Evolutionary conservation across 352 stramenopile genomes (phyloP).

Genomic region (Phytophthora chlamydospora): DNA sequence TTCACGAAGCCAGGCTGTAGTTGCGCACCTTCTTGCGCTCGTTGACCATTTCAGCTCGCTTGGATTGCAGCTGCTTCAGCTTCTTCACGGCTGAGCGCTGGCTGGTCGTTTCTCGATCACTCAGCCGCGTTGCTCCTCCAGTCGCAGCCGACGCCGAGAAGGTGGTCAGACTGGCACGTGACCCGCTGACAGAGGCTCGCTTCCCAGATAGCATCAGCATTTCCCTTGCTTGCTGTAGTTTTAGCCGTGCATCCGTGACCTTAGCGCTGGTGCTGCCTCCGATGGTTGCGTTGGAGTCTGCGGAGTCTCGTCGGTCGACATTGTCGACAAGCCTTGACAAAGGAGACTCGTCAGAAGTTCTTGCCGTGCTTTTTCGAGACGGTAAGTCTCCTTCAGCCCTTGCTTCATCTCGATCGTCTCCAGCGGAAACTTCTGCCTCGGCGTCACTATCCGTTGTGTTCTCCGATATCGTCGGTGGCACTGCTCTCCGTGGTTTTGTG

Average conservation of each 20-base stretch:
- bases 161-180: constrained; percentile 41
- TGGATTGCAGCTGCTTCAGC: constrained; percentile 73
- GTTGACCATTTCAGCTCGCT: constrained; percentile 73
- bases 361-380: constrained; percentile 2
- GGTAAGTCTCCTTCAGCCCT: not conserved
- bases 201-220: constrained; percentile 75
- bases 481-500: constrained; percentile 8
- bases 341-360: constrained; percentile 8
- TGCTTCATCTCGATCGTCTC: constrained; percentile 10
- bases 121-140: constrained; percentile 24
- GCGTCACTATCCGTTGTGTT: constrained; percentile 20
- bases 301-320: constrained; percentile 16
- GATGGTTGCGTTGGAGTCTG: constrained; percentile 11
- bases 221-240: constrained; percentile 76
- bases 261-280: constrained; percentile 32
- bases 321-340: constrained; percentile 16
- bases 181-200: constrained; percentile 31
- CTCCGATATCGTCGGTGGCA: constrained; percentile 23
- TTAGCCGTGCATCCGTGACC: constrained; percentile 63
- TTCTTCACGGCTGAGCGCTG: constrained; percentile 71
- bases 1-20: constrained; percentile 63
- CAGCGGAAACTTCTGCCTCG: constrained; percentile 21
- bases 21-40: constrained; percentile 85
- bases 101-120: constrained; percentile 65
- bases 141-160: constrained; percentile 28